These are phyloP conservation scores for Neurospora sp. DNA, from an alignment of 495 filamentous ascomycete species.

Conservation along the genomic window DNA sequence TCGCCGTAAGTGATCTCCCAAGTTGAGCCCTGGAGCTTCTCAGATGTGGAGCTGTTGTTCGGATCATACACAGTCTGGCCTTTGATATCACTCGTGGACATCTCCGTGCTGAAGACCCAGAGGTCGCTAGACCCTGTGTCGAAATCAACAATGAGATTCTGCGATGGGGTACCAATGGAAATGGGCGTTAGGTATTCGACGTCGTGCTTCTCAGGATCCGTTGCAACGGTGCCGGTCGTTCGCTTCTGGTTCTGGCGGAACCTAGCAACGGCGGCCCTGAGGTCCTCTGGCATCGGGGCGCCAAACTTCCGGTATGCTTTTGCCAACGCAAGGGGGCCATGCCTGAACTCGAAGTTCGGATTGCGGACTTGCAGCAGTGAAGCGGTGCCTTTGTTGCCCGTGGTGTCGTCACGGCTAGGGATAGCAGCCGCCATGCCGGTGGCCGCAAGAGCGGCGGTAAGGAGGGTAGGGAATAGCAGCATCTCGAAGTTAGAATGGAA, in stretches of 20 bases:
- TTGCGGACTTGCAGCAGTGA: constrained; percentile 45
- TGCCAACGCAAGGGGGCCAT: constrained; percentile 42
- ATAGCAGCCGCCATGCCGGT: constrained; percentile 27
- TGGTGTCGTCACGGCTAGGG: background rate
- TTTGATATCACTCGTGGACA: constrained; percentile 11
- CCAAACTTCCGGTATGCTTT: constrained; percentile 52
- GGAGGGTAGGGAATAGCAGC: constrained; percentile 6
- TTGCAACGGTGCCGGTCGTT: constrained; percentile 27
- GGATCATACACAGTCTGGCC: constrained; percentile 55
- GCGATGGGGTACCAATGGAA: constrained; percentile 45
- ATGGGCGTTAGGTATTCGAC: constrained; percentile 59
- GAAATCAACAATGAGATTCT: constrained; percentile 55
- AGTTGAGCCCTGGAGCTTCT: constrained; percentile 39
- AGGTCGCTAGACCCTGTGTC: constrained; percentile 73
- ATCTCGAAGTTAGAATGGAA: background rate
- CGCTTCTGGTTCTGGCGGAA: constrained; percentile 1
- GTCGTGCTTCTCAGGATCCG: constrained; percentile 48
- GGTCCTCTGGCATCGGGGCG: constrained; percentile 23
- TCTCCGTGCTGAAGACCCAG: constrained; percentile 38
- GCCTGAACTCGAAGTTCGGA: constrained; percentile 26
- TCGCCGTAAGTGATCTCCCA: constrained; percentile 71
- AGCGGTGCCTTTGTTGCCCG: constrained; percentile 18
- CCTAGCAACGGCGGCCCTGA: background rate
- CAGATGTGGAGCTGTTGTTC: constrained; percentile 30
- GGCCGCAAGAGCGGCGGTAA: constrained; percentile 27